These are phyloP conservation scores for Solanum rostratum DNA, from an alignment of 257 asterid genomes.

Conservation along the genomic window DNA sequence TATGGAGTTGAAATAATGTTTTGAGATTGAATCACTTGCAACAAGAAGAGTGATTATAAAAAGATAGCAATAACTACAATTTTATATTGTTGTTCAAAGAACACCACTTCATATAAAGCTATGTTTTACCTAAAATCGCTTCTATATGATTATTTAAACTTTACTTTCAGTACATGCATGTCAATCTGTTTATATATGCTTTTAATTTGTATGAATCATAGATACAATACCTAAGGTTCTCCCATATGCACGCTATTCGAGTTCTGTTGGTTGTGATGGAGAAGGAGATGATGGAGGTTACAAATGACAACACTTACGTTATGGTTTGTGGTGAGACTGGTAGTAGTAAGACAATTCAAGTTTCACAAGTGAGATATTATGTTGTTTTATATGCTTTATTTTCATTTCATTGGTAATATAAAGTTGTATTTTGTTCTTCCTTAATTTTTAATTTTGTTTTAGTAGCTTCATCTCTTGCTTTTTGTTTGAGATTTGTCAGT, in stretches of 20 bases:
- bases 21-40: too few species aligned
- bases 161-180: too few species aligned
- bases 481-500: constrained; percentile 39
- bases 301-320: constrained; percentile 47
- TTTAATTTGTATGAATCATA: background rate
- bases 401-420: background rate
- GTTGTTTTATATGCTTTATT: background rate
- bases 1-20: too few species aligned
- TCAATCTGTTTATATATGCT: background rate
- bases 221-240: background rate
- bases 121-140: too few species aligned
- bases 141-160: background rate
- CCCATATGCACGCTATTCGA: background rate
- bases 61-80: too few species aligned
- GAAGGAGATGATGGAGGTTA: constrained; percentile 93
- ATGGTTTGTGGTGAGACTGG: constrained; percentile 95
- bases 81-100: too few species aligned
- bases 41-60: too few species aligned
- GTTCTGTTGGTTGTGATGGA: constrained; percentile 86
- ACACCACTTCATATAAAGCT: too few species aligned
- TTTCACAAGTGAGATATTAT: constrained; percentile 67
- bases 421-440: background rate
- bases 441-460: background rate
- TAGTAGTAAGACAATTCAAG: constrained; percentile 95
- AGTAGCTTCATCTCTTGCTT: constrained; percentile 1